phyloP scores from a whole-genome alignment of 2,329 filamentous ascomycete species.

The Colletotrichum sp. region DNA sequence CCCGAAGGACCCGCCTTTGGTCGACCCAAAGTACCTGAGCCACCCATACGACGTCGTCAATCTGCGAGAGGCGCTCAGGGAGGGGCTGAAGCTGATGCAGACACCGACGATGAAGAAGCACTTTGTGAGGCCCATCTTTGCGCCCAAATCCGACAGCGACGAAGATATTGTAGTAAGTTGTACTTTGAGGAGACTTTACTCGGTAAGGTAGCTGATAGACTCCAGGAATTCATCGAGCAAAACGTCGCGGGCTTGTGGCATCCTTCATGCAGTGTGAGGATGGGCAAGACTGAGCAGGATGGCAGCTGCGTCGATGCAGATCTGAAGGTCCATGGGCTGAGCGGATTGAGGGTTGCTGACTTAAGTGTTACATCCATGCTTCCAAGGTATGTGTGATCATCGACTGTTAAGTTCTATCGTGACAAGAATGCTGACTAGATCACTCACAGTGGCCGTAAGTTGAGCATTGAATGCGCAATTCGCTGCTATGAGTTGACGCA shows the following conservation, averaged over 20 bases:
- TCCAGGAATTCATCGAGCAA: not conserved
- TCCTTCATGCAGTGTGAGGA: conserved; percentile 9
- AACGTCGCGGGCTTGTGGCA: conserved; percentile 7
- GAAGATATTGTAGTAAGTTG: not conserved
- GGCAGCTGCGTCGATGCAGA: not conserved
- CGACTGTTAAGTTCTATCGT: fast-evolving
- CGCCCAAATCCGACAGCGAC: conserved; percentile 1
- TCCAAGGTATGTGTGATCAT: not conserved
- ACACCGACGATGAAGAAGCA: not conserved
- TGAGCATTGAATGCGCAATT: fast-evolving
- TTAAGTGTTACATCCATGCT: not conserved
- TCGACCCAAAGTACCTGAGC: conserved; percentile 7
- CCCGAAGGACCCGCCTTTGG: not conserved
- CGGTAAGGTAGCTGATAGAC: not conserved
- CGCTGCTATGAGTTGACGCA: fast-evolving
- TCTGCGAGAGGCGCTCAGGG: not conserved
- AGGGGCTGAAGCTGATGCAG: not conserved
- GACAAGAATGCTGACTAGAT: not conserved
- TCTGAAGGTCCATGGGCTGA: conserved; percentile 1
- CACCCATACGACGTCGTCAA: not conserved
- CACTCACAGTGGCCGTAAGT: not conserved
- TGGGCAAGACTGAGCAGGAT: not conserved
- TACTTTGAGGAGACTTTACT: fast-evolving
- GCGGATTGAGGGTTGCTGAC: not conserved
- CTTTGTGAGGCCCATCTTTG: not conserved